A percentile compares a stretch with the other conserved stretches of the same genome.
Conservation (phyloP, 1,284 basidiomycete species). For the Pyrrhoderma lamaoense region DNA sequence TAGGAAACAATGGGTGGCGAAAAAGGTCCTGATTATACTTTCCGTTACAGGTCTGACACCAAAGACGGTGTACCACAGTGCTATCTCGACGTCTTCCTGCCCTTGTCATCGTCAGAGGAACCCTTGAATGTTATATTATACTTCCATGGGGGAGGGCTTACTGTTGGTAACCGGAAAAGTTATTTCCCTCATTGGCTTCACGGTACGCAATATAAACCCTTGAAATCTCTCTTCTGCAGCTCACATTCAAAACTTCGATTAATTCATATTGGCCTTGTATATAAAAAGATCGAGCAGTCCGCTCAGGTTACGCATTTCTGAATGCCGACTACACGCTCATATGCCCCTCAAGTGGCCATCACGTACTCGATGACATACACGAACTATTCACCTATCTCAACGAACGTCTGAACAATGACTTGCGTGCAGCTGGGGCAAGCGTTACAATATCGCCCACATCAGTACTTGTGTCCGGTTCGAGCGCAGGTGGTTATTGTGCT, state of each 20-base stretch:
- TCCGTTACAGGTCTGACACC: too few species aligned
- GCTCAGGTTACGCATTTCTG: conserved; percentile 46
- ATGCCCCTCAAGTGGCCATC: conserved; percentile 48
- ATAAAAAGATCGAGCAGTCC: conserved; percentile 40
- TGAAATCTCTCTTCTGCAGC: background rate
- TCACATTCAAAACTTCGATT: too few species aligned
- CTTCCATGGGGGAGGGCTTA: conserved; percentile 59
- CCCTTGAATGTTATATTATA: conserved; percentile 43
- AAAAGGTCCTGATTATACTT: too few species aligned
- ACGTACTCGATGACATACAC: conserved; percentile 47
- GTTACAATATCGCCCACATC: conserved; percentile 36
- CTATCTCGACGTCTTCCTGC: conserved; percentile 30
- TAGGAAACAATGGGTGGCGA: too few species aligned
- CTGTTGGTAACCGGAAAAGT: conserved; percentile 46
- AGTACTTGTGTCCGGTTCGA: conserved; percentile 50
- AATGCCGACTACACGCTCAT: conserved; percentile 56
- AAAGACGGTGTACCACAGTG: too few species aligned
- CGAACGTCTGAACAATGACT: conserved; percentile 22
- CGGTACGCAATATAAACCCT: conserved; percentile 32
- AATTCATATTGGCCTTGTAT: too few species aligned
- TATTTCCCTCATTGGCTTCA: conserved; percentile 59
- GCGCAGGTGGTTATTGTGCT: conserved; percentile 56
- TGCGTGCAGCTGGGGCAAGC: conserved; percentile 9
- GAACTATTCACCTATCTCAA: conserved; percentile 45
- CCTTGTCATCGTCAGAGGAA: conserved; percentile 14